These are phyloP conservation scores for Lactifluus hygrophoroides DNA, from an alignment of 768 basidiomycete genomes.

Conservation along the genomic window DNA sequence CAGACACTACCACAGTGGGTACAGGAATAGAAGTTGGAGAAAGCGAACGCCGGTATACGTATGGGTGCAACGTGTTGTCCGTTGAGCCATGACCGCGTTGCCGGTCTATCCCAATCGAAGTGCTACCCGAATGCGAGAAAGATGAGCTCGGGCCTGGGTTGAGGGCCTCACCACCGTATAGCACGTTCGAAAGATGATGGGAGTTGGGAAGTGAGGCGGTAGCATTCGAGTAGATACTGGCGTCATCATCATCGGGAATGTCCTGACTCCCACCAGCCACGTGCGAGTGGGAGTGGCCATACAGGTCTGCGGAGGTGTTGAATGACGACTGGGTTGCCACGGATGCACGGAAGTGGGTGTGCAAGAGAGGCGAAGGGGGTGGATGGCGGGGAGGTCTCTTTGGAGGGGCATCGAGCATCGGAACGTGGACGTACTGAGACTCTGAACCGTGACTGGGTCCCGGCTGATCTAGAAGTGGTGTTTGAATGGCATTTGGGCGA, in stretches of 20 bases:
- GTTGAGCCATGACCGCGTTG: background rate
- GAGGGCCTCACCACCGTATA: background rate
- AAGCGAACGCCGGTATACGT: conserved; percentile 13
- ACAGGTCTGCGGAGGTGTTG: conserved; percentile 14
- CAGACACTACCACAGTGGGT: conserved; percentile 49
- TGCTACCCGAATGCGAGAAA: background rate
- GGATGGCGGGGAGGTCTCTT: conserved; percentile 9
- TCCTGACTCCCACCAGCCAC: conserved; percentile 16
- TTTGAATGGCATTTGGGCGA: conserved; percentile 20
- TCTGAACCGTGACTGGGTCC: background rate
- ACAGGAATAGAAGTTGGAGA: conserved; percentile 24
- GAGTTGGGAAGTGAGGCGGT: conserved; percentile 31
- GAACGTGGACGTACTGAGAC: background rate
- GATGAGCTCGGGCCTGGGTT: background rate
- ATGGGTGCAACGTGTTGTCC: conserved; percentile 17
- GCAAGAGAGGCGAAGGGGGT: conserved; percentile 41
- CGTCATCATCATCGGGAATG: conserved; percentile 28
- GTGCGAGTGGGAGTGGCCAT: conserved; percentile 14
- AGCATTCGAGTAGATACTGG: conserved; percentile 36
- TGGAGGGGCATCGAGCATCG: conserved; percentile 14
- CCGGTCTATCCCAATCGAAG: background rate
- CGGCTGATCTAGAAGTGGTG: background rate
- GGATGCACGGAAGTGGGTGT: conserved; percentile 39
- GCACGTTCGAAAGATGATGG: background rate
- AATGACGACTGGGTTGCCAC: conserved; percentile 30